Evolutionary conservation across 1,284 basidiomycete species (phyloP), one percentile per base, ranked within the genome.

Genomic region (Malassezia obtusa): DNA sequence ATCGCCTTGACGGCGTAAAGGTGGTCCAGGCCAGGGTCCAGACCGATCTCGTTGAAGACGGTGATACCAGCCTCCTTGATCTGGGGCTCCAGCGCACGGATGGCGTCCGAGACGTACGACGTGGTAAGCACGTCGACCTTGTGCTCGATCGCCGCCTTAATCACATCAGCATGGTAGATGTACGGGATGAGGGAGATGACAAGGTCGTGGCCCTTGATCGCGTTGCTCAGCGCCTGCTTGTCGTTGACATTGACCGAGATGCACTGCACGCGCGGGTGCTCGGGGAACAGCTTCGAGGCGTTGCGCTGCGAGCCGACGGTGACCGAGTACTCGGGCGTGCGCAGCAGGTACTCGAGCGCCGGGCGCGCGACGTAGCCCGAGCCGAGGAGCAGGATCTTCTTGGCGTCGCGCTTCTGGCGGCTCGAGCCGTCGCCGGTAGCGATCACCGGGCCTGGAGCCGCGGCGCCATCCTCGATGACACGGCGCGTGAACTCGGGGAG

Each of bases 101-200:
- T 92, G 14, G 85, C 86, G 38, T 89, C 88, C 52, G 87, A 89
- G 61, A 98, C 83, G 76, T 99, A 98, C 63, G 85, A 88, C 38
- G 94, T 98, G 45, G 94, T 98, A 63, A 99, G 89, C 50, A 96
- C 91, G 75, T 95, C 80, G 40, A 85, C 89, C 79, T 90, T 91
- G 73, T 84, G 83, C 78, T 89, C 89, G 79, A 94, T 90, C 33
- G 91, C 92, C 14, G 89, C 87, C 77, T 87, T 84, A 79, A 98
- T 92, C 69, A 99, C 89, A 33, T 80, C 79, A 15, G 84, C 84
- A 76, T 98, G 92, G 79, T 85, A 80, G 53, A 84, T 90, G 80
- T 96, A 98, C 8, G 94, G 94, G 62, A 99, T 90, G 71, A 98
- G 83, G 31, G 89, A 94, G 71, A 98, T 87, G 73, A 98, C 89